phyloP scores from a whole-genome alignment of 1,284 basidiomycete species.

The Hemileia vastatrix region DNA sequence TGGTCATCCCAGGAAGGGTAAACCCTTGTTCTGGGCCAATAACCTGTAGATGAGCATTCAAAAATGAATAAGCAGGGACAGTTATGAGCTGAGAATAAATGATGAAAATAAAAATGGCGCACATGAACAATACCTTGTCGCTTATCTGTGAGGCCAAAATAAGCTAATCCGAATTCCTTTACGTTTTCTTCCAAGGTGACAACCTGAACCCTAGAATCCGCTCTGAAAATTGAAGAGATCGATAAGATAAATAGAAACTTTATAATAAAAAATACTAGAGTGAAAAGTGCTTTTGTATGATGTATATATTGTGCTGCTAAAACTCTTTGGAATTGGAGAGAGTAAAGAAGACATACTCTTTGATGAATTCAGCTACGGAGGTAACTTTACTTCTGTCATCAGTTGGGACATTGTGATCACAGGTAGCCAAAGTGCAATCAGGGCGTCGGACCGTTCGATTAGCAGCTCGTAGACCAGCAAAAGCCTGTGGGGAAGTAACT shows the following conservation, averaged over 20 bases:
- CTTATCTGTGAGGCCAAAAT: conserved; percentile 84
- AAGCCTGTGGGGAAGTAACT: conserved; percentile 92
- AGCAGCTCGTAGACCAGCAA: conserved; percentile 79
- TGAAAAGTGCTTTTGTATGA: not conserved
- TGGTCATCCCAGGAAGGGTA: conserved; percentile 83
- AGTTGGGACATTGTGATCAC: conserved; percentile 82
- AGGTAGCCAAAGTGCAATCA: conserved; percentile 87
- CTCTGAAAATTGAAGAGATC: conserved; percentile 34
- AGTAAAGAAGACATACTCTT: conserved; percentile 10
- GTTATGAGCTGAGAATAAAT: too few relatives aligned
- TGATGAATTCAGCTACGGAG: conserved; percentile 17
- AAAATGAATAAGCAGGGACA: too few relatives aligned
- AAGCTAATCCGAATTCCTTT: conserved; percentile 86
- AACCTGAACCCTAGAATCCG: conserved; percentile 85
- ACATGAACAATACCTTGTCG: conserved; percentile 58
- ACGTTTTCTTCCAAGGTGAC: conserved; percentile 85
- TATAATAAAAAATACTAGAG: not conserved
- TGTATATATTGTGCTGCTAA: not conserved
- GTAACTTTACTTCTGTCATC: conserved; percentile 22
- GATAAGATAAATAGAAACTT: conserved; percentile 50
- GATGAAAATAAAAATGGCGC: not conserved
- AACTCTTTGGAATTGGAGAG: not conserved
- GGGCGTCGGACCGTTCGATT: conserved; percentile 72
- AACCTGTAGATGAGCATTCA: conserved; percentile 49
- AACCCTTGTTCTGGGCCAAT: conserved; percentile 96